Evolutionary conservation across 257 asterid species (phyloP).

Genomic region (Solanum tarijense): DNA sequence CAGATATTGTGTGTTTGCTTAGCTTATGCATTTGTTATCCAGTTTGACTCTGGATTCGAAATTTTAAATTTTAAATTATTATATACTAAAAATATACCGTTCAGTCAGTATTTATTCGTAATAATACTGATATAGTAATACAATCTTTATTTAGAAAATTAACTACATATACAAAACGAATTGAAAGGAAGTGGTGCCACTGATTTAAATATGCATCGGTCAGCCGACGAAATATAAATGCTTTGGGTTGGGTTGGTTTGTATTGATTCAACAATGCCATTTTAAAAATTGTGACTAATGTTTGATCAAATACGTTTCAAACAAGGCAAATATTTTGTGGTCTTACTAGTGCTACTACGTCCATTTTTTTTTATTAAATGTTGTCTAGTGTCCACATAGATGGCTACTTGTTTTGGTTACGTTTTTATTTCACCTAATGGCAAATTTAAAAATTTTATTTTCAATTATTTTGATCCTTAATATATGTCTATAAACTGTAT

Average conservation of each 20-base stretch:
- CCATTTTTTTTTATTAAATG: background rate
- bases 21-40: background rate
- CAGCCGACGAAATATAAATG: background rate
- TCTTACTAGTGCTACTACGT: background rate
- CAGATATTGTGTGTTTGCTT: background rate
- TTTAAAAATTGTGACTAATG: background rate
- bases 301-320: background rate
- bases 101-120: background rate
- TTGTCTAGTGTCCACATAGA: background rate
- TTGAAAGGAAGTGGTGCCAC: background rate
- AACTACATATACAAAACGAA: background rate
- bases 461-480: background rate
- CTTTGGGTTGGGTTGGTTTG: background rate
- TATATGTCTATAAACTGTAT: background rate
- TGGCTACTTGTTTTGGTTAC: background rate
- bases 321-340: background rate
- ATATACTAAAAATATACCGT: background rate
- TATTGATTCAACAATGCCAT: background rate
- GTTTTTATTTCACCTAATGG: background rate
- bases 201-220: background rate
- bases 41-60: background rate
- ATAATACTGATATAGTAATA: background rate
- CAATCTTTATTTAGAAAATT: background rate
- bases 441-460: background rate
- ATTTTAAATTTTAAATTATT: background rate